These are phyloP conservation scores for Juglanconis oblonga DNA, from an alignment of 2,329 filamentous ascomycete species.

Conservation along the genomic window DNA sequence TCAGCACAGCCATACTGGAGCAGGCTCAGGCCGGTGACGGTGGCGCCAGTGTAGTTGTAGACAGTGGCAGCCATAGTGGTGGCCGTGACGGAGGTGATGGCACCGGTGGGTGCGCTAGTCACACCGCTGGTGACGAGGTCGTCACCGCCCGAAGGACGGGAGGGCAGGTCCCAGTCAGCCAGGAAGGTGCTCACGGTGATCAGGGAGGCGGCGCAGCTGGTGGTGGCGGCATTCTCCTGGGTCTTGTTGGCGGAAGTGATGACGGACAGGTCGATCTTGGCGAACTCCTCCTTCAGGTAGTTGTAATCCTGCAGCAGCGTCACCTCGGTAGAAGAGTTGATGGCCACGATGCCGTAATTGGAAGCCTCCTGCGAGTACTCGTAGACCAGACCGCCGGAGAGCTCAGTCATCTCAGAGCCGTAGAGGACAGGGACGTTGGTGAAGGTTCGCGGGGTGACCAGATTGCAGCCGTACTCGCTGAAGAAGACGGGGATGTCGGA, in stretches of 20 bases:
- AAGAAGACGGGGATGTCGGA: slow-evolving; percentile 72
- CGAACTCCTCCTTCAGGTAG: slow-evolving; percentile 69
- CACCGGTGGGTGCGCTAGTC: slow-evolving; percentile 55
- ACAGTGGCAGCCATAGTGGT: slow-evolving; percentile 18
- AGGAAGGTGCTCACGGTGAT: slow-evolving; percentile 66
- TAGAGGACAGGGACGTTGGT: slow-evolving; percentile 71
- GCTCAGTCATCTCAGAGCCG: slow-evolving; percentile 59
- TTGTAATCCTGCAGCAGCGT: slow-evolving; percentile 58
- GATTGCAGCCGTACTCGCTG: slow-evolving; percentile 74
- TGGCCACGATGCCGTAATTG: slow-evolving; percentile 57
- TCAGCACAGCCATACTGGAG: slow-evolving; percentile 14
- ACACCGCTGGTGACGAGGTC: slow-evolving; percentile 73
- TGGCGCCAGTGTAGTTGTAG: slow-evolving; percentile 17
- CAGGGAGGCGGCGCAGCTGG: slow-evolving; percentile 59
- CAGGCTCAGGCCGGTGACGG: slow-evolving; percentile 15
- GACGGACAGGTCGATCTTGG: slow-evolving; percentile 63
- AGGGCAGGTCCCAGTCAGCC: slow-evolving; percentile 71
- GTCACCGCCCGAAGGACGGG: slow-evolving; percentile 61
- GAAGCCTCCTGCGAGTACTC: slow-evolving; percentile 69
- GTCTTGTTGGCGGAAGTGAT: slow-evolving; percentile 60
- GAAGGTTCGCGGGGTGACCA: slow-evolving; percentile 62
- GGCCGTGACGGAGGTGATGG: slow-evolving; percentile 42
- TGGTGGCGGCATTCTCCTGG: slow-evolving; percentile 49
- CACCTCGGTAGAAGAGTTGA: slow-evolving; percentile 53
- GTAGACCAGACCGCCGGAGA: slow-evolving; percentile 73